Evolutionary conservation across 208 protist species (phyloP), one percentile per base, ranked within the genome.

Genomic region (Blastocrithidia nonstop): DNA sequence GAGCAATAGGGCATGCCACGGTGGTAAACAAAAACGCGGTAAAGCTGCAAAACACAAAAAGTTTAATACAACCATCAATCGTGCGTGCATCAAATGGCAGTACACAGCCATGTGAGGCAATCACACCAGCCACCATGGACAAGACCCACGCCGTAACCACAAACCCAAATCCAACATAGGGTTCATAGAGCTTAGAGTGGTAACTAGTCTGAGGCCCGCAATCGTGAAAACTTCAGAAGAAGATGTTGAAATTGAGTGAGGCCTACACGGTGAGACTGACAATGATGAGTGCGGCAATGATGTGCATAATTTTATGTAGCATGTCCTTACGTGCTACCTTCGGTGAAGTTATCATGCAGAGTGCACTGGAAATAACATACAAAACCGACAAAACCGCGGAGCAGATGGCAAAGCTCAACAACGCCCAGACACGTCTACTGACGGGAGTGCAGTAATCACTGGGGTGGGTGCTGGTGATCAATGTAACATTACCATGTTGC

Each of bases 171-270:
- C 72, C 69, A 2, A 62, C 36, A 51, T 61, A 62, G 8, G 64
- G 60, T 54, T 88, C 72, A 61, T 75, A 83, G 21, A 74, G 55
- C 58, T 68, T 66, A 7, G 67, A 68, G 54, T 77, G 72, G 66
- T 71, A 88, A 57, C 72, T 83, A 11, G 46, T 45, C 15, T 36
- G 48, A 11, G 31, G 41, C 6, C 59, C 58, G 55, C 77, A 87
- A 31, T 40, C 61, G 15, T 47, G 38, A 41, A 88, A 83, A 55
- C 43, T 75, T 61, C 66, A 74, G 6, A 63, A 52, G 56, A 70
- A 88, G 16, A 88, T 54, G 56, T 74, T 80, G 55, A 83, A 72
- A 58, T 71, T 76, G 35, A 88, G 51, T 37, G 53, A 60, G 11
- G 66, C 57, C 24, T 65, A 52, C 25, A 68, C 61, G 8, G 65